Evolutionary conservation across 345 rosid genomes (phyloP), one percentile per base, ranked within the genome.

Genomic region (Turritis glabra): DNA sequence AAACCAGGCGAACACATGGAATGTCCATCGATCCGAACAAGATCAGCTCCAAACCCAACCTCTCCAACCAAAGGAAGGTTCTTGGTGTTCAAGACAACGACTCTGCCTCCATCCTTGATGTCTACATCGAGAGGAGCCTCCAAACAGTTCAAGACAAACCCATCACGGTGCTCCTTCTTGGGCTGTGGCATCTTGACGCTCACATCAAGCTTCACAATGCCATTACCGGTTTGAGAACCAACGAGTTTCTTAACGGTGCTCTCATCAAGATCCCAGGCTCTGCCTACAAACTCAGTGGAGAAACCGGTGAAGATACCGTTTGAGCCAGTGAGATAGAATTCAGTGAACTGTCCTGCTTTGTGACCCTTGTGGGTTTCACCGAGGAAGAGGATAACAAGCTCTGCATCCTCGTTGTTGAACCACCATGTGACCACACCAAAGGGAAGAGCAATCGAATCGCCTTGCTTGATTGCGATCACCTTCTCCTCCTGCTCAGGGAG

Each of bases 1-100:
- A 94, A 91, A 2, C 98, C 97, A 43, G 98, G 98, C 13, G 98
- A 94, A 74, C 98, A 91, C 98, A 91, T 91, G 0, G 98, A 97
- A 4, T 85, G 74, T 0, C 82, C 85, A 41, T 91, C 93, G 14
- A 94, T 64, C 72, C 81, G 82, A 7, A 94, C 97, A 52, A 94
- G 96, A 76, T 94, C 98, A 50, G 97, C 96, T 12, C 98, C 98
- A 6, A 90, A 82, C 5, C 98, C 97, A 29, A 90, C 85, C 52
- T 91, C 85, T 17, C 90, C 95, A 18, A 94, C 92, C 60, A 91
- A 69, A 56, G 98, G 98, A 19, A 94, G 86, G 62, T 91, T 91
- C 82, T 87, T 84, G 4, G 95, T 90, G 67, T 88, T 94, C 88
- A 91, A 69, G 2, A 91, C 89, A 41, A 94, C 97, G 0, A 94